Conservation (phyloP, 768 basidiomycete species). For the Artomyces pyxidatus region DNA sequence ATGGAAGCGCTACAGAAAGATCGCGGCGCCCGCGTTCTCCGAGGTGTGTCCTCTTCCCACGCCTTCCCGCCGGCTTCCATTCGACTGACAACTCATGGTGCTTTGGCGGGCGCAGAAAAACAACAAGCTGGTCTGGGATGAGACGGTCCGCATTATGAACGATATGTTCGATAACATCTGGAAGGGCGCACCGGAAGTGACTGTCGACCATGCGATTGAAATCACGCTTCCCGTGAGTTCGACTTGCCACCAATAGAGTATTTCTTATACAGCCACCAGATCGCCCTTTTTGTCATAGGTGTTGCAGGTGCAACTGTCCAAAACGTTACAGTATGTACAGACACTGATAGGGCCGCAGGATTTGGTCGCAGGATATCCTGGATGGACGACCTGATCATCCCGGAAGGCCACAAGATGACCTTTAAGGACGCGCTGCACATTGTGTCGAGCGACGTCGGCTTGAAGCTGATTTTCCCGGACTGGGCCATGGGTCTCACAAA, state of each 20-base stretch:
- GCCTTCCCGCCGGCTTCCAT: not conserved
- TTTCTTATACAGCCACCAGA: constrained; percentile 24
- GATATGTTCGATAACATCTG: constrained; percentile 37
- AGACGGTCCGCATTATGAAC: constrained; percentile 23
- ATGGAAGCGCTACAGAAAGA: constrained; percentile 59
- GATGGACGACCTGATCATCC: constrained; percentile 32
- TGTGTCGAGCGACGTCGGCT: constrained; percentile 29
- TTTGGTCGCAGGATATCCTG: constrained; percentile 46
- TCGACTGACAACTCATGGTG: not conserved
- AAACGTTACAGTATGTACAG: not conserved
- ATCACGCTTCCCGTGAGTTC: constrained; percentile 43
- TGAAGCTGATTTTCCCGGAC: constrained; percentile 32
- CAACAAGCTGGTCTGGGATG: constrained; percentile 32
- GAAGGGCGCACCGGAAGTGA: constrained; percentile 32
- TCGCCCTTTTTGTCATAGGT: constrained; percentile 48
- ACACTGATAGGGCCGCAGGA: constrained; percentile 13
- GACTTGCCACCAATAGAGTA: too few species aligned
- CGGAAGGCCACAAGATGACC: constrained; percentile 37
- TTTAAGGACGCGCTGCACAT: constrained; percentile 42
- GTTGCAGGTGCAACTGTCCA: constrained; percentile 29
- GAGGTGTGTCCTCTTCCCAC: constrained; percentile 32
- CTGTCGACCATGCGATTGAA: constrained; percentile 39
- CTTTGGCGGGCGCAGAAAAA: constrained; percentile 20
- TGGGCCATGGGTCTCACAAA: constrained; percentile 32
- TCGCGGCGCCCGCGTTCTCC: constrained; percentile 57